Conservation (phyloP, 305 asterid species). For the Fraxinus baroniana region DNA sequence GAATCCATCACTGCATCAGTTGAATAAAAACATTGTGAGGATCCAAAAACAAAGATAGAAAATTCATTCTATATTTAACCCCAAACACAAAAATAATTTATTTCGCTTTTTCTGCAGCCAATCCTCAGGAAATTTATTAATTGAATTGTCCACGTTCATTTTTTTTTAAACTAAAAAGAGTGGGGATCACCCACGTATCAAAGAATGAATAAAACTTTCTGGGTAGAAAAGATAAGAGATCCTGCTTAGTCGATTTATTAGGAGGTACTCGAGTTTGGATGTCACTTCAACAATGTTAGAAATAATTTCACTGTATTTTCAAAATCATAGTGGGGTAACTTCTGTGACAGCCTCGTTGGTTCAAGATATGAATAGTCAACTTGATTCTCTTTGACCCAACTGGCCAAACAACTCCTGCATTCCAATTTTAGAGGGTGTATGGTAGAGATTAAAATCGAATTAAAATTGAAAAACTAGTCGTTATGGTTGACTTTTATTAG, state of each 20-base stretch:
- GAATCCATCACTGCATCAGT: slow-evolving; percentile 57
- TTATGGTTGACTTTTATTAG: too few species aligned
- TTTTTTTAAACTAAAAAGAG: neutral
- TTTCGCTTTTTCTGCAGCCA: slow-evolving; percentile 2
- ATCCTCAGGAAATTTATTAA: slow-evolving; percentile 2
- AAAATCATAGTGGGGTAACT: neutral
- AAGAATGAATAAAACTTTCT: neutral
- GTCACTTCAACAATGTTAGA: neutral
- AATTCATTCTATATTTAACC: neutral
- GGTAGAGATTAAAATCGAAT: too few species aligned
- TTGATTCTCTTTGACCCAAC: slow-evolving; percentile 3
- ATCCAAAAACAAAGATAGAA: slow-evolving; percentile 15
- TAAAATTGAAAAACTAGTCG: too few species aligned
- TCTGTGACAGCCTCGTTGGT: neutral
- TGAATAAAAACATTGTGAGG: slow-evolving; percentile 26
- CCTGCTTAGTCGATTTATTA: neutral
- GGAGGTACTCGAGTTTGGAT: slow-evolving; percentile 7
- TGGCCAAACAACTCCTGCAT: neutral
- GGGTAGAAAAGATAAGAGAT: neutral
- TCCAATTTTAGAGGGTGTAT: too few species aligned
- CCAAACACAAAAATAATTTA: slow-evolving; percentile 12
- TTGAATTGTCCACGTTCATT: neutral
- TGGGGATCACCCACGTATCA: neutral
- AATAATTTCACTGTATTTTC: neutral
- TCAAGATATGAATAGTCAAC: slow-evolving; percentile 4